Percentiles rank a stretch among this genome's conserved stretches.
phyloP scores from a whole-genome alignment of 2,329 filamentous ascomycete species.

The Clarireedia hainanense region DNA sequence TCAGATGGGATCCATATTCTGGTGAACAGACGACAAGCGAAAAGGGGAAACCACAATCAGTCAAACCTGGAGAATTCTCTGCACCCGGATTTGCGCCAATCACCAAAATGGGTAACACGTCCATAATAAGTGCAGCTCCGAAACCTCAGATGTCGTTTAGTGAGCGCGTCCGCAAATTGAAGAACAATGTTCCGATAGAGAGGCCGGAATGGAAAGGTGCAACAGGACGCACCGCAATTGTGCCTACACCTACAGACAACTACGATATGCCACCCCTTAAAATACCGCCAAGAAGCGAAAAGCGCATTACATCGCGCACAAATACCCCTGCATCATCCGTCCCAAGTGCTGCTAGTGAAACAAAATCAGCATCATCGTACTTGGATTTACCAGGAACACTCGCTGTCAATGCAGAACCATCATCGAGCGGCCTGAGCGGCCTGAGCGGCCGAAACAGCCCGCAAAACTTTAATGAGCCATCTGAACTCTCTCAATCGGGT shows the following conservation, averaged over 20 bases:
- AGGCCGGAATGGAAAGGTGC: constrained; percentile 64
- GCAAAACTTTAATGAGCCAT: constrained; percentile 1
- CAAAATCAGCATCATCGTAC: constrained; percentile 18
- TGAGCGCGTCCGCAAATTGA: constrained; percentile 39
- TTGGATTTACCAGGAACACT: constrained; percentile 13
- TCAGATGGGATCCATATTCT: constrained; percentile 58
- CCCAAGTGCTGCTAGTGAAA: constrained; percentile 22
- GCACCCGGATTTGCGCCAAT: constrained; percentile 19
- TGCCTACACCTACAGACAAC: constrained; percentile 57
- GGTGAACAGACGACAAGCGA: constrained; percentile 55
- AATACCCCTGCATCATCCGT: constrained; percentile 21
- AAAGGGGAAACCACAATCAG: constrained; percentile 47
- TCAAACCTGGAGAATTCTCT: constrained; percentile 45
- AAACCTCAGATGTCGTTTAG: constrained; percentile 34
- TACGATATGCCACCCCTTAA: constrained; percentile 47
- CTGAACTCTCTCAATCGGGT: neutral
- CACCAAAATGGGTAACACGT: constrained; percentile 17
- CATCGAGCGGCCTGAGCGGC: constrained; percentile 12
- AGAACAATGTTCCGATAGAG: constrained; percentile 22
- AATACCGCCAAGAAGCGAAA: constrained; percentile 40
- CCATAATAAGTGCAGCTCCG: constrained; percentile 22
- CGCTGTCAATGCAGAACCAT: constrained; percentile 13
- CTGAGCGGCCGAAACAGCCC: constrained; percentile 13
- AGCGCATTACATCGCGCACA: constrained; percentile 21
- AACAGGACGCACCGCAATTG: constrained; percentile 58